Evolutionary conservation across 345 rosid genomes (phyloP).

Genomic region (Salix brachista): DNA sequence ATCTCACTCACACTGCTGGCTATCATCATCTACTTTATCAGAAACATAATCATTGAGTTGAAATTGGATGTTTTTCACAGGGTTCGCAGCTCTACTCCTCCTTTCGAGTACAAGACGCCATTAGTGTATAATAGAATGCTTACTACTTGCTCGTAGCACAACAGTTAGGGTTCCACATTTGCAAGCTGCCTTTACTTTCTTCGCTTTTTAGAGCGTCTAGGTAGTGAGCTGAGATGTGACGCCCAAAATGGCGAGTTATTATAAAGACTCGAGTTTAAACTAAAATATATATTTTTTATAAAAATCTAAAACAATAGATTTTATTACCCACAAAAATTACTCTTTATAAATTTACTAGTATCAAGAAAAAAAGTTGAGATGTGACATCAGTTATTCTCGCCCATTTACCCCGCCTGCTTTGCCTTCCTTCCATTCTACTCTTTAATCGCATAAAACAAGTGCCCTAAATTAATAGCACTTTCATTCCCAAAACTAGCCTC

Average conservation of each 20-base stretch:
- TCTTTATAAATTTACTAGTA: no score
- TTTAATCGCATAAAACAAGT: not conserved
- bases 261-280: no score
- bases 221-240: not conserved
- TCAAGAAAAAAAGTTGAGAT: not conserved
- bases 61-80: not conserved
- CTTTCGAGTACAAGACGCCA: not conserved
- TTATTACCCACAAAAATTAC: no score
- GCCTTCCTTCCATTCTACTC: not conserved
- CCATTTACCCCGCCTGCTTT: not conserved
- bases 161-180: not conserved
- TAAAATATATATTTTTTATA: no score
- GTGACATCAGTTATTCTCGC: not conserved
- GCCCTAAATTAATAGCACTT: not conserved
- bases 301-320: no score
- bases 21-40: not conserved
- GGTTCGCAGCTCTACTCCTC: not conserved
- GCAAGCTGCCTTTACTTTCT: not conserved
- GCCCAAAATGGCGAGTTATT: no score
- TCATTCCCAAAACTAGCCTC: conserved; percentile 18
- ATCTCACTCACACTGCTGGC: no score
- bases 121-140: no score
- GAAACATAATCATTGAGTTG: not conserved
- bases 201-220: not conserved
- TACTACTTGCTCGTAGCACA: not conserved